Conservation (phyloP, 2,329 filamentous ascomycete genomes). For the Tolypocladium nubicola region DNA sequence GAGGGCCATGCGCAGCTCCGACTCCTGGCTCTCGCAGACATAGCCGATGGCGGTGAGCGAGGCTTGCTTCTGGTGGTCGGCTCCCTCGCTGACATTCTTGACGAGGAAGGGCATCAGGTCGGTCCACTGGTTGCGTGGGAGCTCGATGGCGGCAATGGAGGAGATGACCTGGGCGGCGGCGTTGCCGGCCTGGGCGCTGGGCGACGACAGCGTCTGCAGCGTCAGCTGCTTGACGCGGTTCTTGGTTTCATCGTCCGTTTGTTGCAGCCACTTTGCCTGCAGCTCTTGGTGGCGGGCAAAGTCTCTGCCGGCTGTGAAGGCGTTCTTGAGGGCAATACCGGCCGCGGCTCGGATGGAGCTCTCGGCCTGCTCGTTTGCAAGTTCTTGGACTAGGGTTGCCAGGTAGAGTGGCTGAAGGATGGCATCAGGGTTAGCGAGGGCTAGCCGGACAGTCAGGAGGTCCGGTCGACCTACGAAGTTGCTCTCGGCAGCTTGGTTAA, state of each 20-base stretch:
- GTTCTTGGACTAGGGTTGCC: constrained; percentile 80
- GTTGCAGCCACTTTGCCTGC: constrained; percentile 85
- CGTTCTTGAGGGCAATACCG: constrained; percentile 95
- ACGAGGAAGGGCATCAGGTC: constrained; percentile 85
- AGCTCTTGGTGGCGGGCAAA: constrained; percentile 77
- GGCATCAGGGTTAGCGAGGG: constrained; percentile 14
- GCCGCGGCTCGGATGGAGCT: constrained; percentile 85
- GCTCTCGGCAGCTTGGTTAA: constrained; percentile 80
- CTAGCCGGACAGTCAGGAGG: constrained; percentile 4
- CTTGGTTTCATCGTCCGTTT: constrained; percentile 75
- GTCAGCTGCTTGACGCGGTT: constrained; percentile 78
- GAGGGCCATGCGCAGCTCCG: constrained; percentile 71
- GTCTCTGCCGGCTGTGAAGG: constrained; percentile 82
- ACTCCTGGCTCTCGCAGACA: constrained; percentile 92
- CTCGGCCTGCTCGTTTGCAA: constrained; percentile 80
- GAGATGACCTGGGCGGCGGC: constrained; percentile 92
- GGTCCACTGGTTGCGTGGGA: constrained; percentile 86
- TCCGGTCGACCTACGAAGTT: constrained; percentile 66
- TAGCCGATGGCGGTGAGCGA: constrained; percentile 96
- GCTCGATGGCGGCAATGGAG: constrained; percentile 87
- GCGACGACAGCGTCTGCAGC: constrained; percentile 75
- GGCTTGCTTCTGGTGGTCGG: constrained; percentile 82
- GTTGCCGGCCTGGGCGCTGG: constrained; percentile 72
- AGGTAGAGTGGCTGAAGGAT: constrained; percentile 72
- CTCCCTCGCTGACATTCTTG: constrained; percentile 81